phyloP scores from a whole-genome alignment of 208 protist genomes.

The Leishmania arabica region DNA sequence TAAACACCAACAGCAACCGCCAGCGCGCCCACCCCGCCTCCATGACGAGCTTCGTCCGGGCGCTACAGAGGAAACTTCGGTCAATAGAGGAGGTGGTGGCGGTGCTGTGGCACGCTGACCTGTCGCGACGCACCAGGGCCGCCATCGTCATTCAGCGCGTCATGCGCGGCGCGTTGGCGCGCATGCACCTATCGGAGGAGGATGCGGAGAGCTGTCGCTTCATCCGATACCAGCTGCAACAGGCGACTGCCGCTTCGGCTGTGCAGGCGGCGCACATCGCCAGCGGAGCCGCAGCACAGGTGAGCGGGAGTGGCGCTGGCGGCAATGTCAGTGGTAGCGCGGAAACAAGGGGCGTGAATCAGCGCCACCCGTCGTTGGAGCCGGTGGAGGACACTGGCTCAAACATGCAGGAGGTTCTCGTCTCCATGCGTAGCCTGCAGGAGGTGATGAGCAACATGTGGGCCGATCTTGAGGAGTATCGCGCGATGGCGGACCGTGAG shows the following conservation, averaged over 20 bases:
- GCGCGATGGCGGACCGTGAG: conserved; percentile 46
- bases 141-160: conserved; percentile 67
- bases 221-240: conserved; percentile 51
- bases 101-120: conserved; percentile 67
- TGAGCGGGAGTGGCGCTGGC: not conserved
- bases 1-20: conserved; percentile 13
- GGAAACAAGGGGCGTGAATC: not conserved
- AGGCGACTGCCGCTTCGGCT: not conserved
- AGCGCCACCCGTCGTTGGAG: conserved; percentile 23
- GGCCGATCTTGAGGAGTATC: conserved; percentile 64
- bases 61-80: conserved; percentile 79
- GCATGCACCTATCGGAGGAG: conserved; percentile 44
- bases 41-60: conserved; percentile 47
- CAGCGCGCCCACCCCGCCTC: conserved; percentile 12
- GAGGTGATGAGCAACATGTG: conserved; percentile 66
- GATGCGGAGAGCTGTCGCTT: conserved; percentile 31
- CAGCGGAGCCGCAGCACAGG: not conserved
- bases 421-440: conserved; percentile 56
- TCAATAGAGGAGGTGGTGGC: conserved; percentile 63
- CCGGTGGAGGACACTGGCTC: conserved; percentile 19
- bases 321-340: not conserved
- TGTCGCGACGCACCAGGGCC: conserved; percentile 55
- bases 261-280: not conserved
- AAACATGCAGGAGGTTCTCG: conserved; percentile 51
- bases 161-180: conserved; percentile 48